Evolutionary conservation across 805 yeast genomes (phyloP), one percentile per base, ranked within the genome.

Genomic region (Yarrowia sp.): DNA sequence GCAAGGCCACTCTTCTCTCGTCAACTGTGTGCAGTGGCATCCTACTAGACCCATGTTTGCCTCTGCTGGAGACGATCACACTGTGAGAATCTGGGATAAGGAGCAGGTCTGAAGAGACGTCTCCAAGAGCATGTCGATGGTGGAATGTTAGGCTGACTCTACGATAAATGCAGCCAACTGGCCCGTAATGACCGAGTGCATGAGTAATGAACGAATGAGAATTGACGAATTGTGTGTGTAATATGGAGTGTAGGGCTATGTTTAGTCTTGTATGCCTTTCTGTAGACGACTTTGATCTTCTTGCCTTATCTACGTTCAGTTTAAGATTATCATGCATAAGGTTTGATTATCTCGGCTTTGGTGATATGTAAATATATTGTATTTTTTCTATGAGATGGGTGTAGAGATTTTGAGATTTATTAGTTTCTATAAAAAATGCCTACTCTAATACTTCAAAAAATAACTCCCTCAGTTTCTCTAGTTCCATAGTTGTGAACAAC

Each of bases 21-120:
- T 93, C 68, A 92, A 90, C 72, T 84, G 89, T 51, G 95, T 91
- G 1, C 85, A 87, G 66, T 91, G 95, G 92, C 86, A 84, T 68
- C 56, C 84, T 0, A 70, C 67, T 1, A 69, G 75, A 41, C 75
- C 77, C 59, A 76, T 86, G 75, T 86, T 92, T 83, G 95, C 91
- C 7, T 86, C 93, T 21, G 92, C 91, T 41, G 90, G 96, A 16
- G 97, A 92, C 74, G 97, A 92, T 73, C 81, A 83, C 19, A 75
- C 80, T 9, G 86, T 90, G 3, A 84, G 85, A 65, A 80, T 90
- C 61, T 74, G 70, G 77, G 46, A 38, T 10, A 54, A 36, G 26
- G 61, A 54, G 46, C 44, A 48, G 14, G 19, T 11, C 14, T 8
- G 52, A 19, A 2, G 49, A 24, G 19, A 21, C 24, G 10, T 1